A percentile compares a stretch with the other conserved stretches of the same genome.
Conservation (phyloP, 768 basidiomycete genomes). For the Panaeolus cyanescens region DNA sequence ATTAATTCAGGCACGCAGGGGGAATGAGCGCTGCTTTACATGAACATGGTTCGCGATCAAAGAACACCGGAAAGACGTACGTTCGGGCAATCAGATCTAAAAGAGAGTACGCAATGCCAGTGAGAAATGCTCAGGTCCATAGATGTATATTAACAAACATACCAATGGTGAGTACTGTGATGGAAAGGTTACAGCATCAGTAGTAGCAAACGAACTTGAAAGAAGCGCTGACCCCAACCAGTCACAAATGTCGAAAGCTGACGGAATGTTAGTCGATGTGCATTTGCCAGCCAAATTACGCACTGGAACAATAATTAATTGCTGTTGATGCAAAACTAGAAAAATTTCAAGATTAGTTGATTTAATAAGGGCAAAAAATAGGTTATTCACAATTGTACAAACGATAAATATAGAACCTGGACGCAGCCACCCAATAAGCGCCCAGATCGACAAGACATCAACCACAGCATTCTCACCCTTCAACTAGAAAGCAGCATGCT, state of each 20-base stretch:
- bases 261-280: not conserved
- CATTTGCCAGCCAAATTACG: not conserved
- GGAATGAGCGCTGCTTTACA: not conserved
- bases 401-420: not conserved
- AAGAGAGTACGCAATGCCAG: no score
- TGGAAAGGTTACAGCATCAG: no score
- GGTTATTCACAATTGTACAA: not conserved
- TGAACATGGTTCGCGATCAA: not conserved
- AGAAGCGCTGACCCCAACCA: not conserved
- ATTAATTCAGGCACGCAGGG: not conserved
- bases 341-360: not conserved
- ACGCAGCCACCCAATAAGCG: not conserved
- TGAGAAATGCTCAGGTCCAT: no score
- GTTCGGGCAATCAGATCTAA: not conserved
- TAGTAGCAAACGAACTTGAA: no score
- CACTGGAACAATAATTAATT: not conserved
- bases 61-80: not conserved
- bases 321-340: not conserved
- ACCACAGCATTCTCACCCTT: not conserved
- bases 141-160: no score
- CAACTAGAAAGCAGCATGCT: not conserved
- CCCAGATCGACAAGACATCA: not conserved
- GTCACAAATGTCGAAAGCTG: not conserved
- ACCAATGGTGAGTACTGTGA: not conserved
- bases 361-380: not conserved